phyloP scores from a whole-genome alignment of 2,329 filamentous ascomycete genomes.

The Tolypocladium cylindrosporum region DNA sequence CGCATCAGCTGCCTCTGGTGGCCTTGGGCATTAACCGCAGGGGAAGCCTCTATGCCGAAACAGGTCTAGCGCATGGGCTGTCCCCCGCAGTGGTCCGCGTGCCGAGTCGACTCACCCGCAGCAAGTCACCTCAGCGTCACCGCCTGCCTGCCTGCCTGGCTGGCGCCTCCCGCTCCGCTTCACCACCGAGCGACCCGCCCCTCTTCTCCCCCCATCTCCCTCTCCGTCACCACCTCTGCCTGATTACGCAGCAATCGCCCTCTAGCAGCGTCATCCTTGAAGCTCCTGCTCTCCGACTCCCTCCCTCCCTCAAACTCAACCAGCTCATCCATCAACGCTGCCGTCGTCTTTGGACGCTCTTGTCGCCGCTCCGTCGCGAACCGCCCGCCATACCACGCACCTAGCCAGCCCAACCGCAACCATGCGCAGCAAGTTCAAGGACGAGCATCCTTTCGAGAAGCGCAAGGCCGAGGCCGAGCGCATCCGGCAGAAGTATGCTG shows the following conservation, averaged over 20 bases:
- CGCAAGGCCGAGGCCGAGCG: conserved; percentile 99
- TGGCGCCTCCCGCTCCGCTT: neutral
- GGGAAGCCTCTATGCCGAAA: neutral
- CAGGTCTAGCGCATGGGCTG: neutral
- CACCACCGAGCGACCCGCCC: neutral
- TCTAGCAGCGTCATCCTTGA: neutral
- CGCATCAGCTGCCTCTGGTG: neutral
- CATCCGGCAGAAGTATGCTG: conserved; percentile 97
- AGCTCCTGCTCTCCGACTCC: neutral
- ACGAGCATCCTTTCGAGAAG: conserved; percentile 99
- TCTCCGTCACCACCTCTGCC: neutral
- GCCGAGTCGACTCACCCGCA: neutral
- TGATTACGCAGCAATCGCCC: neutral
- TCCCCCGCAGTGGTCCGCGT: neutral
- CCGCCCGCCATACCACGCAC: neutral
- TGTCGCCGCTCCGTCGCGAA: neutral
- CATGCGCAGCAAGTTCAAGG: conserved; percentile 99
- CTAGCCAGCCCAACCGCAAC: conserved; percentile 30
- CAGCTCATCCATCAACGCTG: neutral
- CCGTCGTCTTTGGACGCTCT: neutral
- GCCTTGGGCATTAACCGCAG: neutral
- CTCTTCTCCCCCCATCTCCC: neutral
- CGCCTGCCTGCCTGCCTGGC: neutral
- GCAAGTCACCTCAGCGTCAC: neutral
- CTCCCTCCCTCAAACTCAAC: neutral